Conservation (phyloP, 2,329 filamentous ascomycete species). For the Decorospora gaudefroyi region DNA sequence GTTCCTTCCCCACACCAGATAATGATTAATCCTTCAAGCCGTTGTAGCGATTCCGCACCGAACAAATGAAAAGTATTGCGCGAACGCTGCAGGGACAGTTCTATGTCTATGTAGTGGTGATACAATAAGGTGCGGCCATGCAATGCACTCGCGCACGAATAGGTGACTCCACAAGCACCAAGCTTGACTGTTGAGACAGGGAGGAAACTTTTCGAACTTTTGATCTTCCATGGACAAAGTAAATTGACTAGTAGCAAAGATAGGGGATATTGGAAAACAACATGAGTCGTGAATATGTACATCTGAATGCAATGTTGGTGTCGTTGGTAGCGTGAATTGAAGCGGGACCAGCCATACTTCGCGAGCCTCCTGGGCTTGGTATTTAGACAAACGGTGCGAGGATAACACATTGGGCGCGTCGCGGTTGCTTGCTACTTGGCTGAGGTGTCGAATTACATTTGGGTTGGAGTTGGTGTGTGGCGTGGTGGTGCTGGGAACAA, state of each 20-base stretch:
- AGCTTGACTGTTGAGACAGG: background rate
- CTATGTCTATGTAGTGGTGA: slow-evolving; percentile 7
- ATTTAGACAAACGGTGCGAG: background rate
- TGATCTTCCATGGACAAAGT: slow-evolving; percentile 4
- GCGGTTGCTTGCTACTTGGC: background rate
- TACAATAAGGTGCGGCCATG: slow-evolving; percentile 5
- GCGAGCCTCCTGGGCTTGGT: slow-evolving; percentile 11
- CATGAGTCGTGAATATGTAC: slow-evolving; percentile 27
- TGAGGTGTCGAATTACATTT: slow-evolving; percentile 2
- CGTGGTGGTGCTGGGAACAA: slow-evolving; percentile 44
- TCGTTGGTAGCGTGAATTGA: slow-evolving; percentile 14
- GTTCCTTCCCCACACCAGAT: background rate
- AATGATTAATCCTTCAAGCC: background rate
- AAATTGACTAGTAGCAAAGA: background rate
- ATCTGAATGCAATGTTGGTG: slow-evolving; percentile 13
- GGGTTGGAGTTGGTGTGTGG: slow-evolving; percentile 13
- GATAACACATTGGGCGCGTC: slow-evolving; percentile 1
- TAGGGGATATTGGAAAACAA: slow-evolving; percentile 7
- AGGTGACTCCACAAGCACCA: slow-evolving; percentile 8
- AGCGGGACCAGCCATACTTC: slow-evolving; percentile 19
- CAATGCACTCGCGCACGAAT: slow-evolving; percentile 4
- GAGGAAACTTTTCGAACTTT: slow-evolving; percentile 7
- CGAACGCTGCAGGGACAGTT: slow-evolving; percentile 2
- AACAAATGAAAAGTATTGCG: slow-evolving; percentile 1
- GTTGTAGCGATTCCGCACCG: too few relatives aligned